Base-by-base conservation (phyloP, 2,329 filamentous ascomycete species). In the Hymenoscyphus fraxineus region DNA sequence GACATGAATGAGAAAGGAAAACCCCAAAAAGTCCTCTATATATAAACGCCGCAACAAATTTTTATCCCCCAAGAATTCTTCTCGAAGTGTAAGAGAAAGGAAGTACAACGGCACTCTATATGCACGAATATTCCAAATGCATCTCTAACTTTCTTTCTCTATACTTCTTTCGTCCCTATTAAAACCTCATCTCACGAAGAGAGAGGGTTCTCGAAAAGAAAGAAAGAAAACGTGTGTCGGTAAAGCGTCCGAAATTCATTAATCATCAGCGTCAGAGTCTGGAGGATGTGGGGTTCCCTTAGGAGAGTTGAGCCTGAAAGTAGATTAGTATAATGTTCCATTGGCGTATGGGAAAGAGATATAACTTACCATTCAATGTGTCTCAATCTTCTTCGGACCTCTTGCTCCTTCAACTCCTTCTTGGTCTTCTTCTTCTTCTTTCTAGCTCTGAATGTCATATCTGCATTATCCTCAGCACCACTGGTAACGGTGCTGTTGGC, bases 361-460 rank as follows among this genome's bases (percentile, higher is more conserved):
- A 35, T 6, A 60, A 68, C 73, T 15, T 61, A 74, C 90, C 90
- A 91, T 76, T 89, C 85, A 72, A 91, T 89, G 79, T 99, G 93
- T 73, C 95, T 87, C 78, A 98, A 81, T 72, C 95, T 85, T 70
- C 94, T 86, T 69, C 96, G 85, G 55, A 90, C 90, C 79, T 98
- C 94, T 22, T 90, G 85, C 78, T 99, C 95, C 85, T 99, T 99
- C 76, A 93, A 72, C 78, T 99, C 93, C 80, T 93, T 93, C 82
- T 96, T 92, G 64, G 95, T 99, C 86, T 95, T 86, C 91, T 99
- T 99, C 88, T 94, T 96, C 92, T 97, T 97, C 85, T 93, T 95
- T 79, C 84, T 87, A 10, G 90, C 83, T 78, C 84, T 87, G 88
- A 99, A 99, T 81, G 96, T 94, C 83, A 99, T 85, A 66, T 83